Evolutionary conservation across 23 red algal species (phyloP).

Genomic region (Agarophyton chilense): DNA sequence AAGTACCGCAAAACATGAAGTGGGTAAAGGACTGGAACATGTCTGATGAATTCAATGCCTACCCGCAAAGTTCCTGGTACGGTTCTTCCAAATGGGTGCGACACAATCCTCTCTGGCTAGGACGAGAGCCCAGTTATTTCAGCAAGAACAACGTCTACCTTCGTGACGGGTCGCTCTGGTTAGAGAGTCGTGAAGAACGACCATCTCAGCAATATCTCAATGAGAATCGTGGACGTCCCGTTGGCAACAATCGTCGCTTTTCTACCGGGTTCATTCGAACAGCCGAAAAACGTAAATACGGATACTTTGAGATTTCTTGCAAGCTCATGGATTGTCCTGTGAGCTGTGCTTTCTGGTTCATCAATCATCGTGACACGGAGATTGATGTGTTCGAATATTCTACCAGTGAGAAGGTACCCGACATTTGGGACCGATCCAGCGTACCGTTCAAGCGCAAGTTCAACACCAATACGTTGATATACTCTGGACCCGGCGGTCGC

Average conservation of each 20-base stretch:
- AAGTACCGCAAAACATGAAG: neutral
- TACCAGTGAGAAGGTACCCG: neutral
- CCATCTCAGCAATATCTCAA: neutral
- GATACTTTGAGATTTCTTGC: slow-evolving; percentile 44
- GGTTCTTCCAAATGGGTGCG: neutral
- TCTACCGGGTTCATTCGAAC: slow-evolving; percentile 34
- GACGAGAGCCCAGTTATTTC: slow-evolving; percentile 7
- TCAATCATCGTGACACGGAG: slow-evolving; percentile 20
- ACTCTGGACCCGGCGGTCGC: neutral
- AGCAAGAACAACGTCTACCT: slow-evolving; percentile 21
- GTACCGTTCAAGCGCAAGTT: neutral
- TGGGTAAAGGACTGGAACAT: slow-evolving; percentile 52
- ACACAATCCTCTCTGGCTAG: slow-evolving; percentile 20
- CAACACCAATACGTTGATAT: slow-evolving; percentile 35
- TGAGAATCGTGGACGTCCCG: neutral
- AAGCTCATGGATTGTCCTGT: slow-evolving; percentile 38
- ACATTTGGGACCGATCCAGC: neutral
- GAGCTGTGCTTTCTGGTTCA: slow-evolving; percentile 57
- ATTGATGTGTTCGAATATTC: slow-evolving; percentile 66
- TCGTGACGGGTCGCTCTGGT: neutral
- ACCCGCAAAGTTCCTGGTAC: neutral
- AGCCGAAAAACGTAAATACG: slow-evolving; percentile 1
- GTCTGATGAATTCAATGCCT: slow-evolving; percentile 46
- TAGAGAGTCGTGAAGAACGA: neutral
- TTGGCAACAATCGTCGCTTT: neutral